Conservation (phyloP, 2,329 filamentous ascomycete genomes). For the Microsporum audouinii region DNA sequence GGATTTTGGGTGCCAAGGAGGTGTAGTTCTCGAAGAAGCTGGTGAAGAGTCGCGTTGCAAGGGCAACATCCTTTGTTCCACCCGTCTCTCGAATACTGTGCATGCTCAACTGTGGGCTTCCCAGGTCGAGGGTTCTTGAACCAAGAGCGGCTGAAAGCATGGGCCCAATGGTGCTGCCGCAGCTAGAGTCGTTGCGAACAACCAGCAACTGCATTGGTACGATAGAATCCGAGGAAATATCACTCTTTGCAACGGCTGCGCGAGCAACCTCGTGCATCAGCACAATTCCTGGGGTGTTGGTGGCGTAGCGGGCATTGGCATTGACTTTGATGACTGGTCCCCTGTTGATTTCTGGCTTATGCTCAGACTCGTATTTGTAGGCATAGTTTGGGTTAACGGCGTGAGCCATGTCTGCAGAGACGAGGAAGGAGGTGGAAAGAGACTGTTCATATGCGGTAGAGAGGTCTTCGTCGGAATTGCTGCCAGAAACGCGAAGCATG, state of each 20-base stretch:
- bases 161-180: constrained; percentile 94
- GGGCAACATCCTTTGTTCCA: constrained; percentile 74
- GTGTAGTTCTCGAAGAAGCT: constrained; percentile 79
- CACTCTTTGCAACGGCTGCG: constrained; percentile 26
- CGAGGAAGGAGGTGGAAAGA: constrained; percentile 76
- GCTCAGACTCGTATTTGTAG: constrained; percentile 79
- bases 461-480: constrained; percentile 42
- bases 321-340: constrained; percentile 97
- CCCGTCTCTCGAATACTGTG: constrained; percentile 92
- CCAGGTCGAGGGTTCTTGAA: constrained; percentile 77
- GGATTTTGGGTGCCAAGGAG: constrained; percentile 67
- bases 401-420: constrained; percentile 97
- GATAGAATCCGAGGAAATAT: constrained; percentile 42
- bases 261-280: constrained; percentile 76
- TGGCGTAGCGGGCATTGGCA: constrained; percentile 92
- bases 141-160: constrained; percentile 83
- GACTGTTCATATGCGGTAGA: constrained; percentile 88
- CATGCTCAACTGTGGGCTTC: constrained; percentile 92
- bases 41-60: constrained; percentile 75
- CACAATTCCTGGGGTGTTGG: constrained; percentile 90
- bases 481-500: constrained; percentile 54
- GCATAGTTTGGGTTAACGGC: constrained; percentile 91
- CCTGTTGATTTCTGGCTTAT: constrained; percentile 91
- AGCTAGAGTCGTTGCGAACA: constrained; percentile 86
- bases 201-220: constrained; percentile 94